Base-by-base conservation (phyloP, 2,329 filamentous ascomycete genomes). In the Epichloe coenophiala region DNA sequence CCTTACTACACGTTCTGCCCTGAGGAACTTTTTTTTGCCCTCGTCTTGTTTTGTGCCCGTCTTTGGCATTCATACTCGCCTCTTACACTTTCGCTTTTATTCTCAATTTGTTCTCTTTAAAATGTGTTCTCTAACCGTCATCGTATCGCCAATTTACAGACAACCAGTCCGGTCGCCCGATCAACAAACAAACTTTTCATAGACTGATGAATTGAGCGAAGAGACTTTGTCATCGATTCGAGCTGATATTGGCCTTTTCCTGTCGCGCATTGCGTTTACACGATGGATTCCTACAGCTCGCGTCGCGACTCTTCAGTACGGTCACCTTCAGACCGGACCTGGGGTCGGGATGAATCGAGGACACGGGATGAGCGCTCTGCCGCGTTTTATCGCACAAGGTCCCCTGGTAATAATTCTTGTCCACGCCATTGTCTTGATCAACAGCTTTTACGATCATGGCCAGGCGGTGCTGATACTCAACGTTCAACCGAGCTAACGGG, bases 341-440 rank as follows among this genome's bases (percentile, higher is more conserved):
- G 76, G 74, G 67, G 60, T 73, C 75, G 76, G 47, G 77, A 80
- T 49, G 78, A 80, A 19, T 65, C 65, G 23, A 68, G 76, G 56
- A 61, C 57, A 36, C 74, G 76, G 58, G 73, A 77, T 6, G 75
- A 79, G 33, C 69, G 76, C 53, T 69, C 71, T 46, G 80, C 85
- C 59, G 74, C 70, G 41, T 83, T 81, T 55, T 82, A 84, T 58
- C 76, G 83, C 53, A 77, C 76, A 54, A 77, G 84, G 63, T 87
- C 84, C 58, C 83, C 84, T 65, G 82, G 84, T 87, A 75, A 63
- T 81, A 76, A 27, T 33, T 36, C 17, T 21, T 45, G 9, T 9
- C 31, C 13, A 35, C 13, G n/a, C 17, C 15, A 38, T 31, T 27
- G 21, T 15, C 33, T 44, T 8, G 12, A 47, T 40, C 19, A 11